These are phyloP conservation scores for Pseudogymnoascus sp. DNA, from an alignment of 2,329 filamentous ascomycete genomes.

Conservation along the genomic window DNA sequence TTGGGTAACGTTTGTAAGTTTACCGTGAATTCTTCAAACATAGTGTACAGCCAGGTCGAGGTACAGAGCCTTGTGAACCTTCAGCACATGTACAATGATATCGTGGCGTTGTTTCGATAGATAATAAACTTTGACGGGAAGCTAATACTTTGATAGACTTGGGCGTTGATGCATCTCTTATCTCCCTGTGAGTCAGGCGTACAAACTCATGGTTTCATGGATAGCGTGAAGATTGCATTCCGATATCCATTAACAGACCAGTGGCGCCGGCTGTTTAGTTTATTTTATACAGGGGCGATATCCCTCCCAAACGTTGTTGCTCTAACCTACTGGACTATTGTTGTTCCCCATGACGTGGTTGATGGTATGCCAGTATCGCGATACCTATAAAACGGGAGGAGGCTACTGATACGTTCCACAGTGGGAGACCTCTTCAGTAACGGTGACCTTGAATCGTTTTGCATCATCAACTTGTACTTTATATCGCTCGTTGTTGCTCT, in stretches of 20 bases:
- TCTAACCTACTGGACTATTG: conserved; percentile 26
- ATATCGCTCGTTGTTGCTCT: conserved; percentile 26
- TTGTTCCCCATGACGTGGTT: conserved; percentile 19
- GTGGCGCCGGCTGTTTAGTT: conserved; percentile 22
- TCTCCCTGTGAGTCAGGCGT: conserved; percentile 23
- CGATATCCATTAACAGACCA: conserved; percentile 22
- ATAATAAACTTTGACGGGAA: not conserved
- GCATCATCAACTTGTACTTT: conserved; percentile 22
- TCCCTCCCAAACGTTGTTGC: conserved; percentile 26
- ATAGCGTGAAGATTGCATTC: conserved; percentile 20
- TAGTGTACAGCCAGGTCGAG: not conserved
- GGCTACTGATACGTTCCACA: conserved; percentile 15
- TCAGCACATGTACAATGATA: not conserved
- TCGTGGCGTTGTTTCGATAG: not conserved
- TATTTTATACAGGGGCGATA: conserved; percentile 27
- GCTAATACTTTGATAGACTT: conserved; percentile 19
- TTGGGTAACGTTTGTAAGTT: conserved; percentile 26
- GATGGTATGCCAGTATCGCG: not conserved
- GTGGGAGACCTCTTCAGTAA: conserved; percentile 20
- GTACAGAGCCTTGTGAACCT: not conserved
- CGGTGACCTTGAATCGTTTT: conserved; percentile 21
- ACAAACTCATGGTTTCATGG: not conserved
- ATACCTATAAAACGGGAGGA: not conserved
- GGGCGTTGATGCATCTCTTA: conserved; percentile 29
- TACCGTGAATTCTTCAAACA: too few relatives aligned